Evolutionary conservation across 83 land plant species (phyloP).

Genomic region (Picea mariana): DNA sequence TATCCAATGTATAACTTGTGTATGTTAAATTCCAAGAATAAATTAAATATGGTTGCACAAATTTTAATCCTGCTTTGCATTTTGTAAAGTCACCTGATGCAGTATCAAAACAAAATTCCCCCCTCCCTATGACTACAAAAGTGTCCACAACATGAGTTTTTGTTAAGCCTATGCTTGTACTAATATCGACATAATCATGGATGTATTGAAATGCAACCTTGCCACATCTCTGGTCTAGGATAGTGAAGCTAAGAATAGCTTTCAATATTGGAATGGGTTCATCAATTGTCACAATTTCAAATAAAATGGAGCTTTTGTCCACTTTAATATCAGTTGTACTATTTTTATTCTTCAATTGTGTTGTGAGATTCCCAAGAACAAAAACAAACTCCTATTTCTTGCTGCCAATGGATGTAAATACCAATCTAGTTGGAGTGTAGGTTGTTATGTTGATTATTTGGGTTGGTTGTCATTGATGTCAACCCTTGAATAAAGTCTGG

Average conservation of each 20-base stretch:
- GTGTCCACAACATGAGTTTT: conserved; percentile 63
- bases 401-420: conserved; percentile 71
- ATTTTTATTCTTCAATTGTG: conserved; percentile 80
- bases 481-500: no score
- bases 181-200: conserved; percentile 75
- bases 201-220: conserved; percentile 72
- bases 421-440: no score
- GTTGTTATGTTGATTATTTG: no score
- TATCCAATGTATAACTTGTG: conserved; percentile 59
- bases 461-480: no score
- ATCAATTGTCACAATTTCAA: conserved; percentile 30
- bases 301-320: conserved; percentile 72
- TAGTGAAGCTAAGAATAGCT: conserved; percentile 19
- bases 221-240: conserved; percentile 46
- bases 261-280: conserved; percentile 32
- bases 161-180: conserved; percentile 66
- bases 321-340: conserved; percentile 91
- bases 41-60: conserved; percentile 55
- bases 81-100: conserved; percentile 49
- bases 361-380: conserved; percentile 71
- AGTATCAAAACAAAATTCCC: conserved; percentile 56
- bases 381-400: conserved; percentile 68
- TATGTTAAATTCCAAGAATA: conserved; percentile 51
- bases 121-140: conserved; percentile 63
- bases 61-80: conserved; percentile 58